Evolutionary conservation across 768 basidiomycete genomes (phyloP).

Genomic region (Cantharellus anzutake): DNA sequence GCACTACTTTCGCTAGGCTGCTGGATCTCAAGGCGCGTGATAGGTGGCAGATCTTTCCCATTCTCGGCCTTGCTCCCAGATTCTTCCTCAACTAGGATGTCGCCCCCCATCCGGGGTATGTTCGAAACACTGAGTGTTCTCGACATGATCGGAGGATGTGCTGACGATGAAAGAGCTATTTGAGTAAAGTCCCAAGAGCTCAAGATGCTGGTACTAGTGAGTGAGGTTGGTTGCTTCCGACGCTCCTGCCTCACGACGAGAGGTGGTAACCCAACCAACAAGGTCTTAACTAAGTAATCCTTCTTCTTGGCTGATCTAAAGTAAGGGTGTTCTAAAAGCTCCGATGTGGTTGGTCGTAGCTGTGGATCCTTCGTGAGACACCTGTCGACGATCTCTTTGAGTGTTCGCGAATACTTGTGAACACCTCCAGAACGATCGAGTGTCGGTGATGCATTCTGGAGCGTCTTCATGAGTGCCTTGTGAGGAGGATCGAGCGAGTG

Average conservation of each 20-base stretch:
- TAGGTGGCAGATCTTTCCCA: background rate
- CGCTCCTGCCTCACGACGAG: conserved; percentile 57
- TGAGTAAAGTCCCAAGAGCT: background rate
- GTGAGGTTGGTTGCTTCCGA: conserved; percentile 3
- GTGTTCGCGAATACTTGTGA: conserved; percentile 57
- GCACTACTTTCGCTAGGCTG: too few relatives aligned
- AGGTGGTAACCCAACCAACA: conserved; percentile 47
- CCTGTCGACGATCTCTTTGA: conserved; percentile 65
- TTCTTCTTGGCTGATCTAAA: conserved; percentile 68
- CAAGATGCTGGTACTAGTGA: background rate
- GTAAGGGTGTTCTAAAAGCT: conserved; percentile 60
- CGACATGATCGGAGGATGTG: background rate
- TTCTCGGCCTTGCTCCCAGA: background rate
- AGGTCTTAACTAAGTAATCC: conserved; percentile 52
- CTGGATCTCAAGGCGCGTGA: background rate
- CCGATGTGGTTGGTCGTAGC: conserved; percentile 50
- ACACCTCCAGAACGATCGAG: conserved; percentile 41
- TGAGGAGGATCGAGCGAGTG: conserved; percentile 56
- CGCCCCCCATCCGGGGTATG: background rate
- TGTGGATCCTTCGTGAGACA: conserved; percentile 77
- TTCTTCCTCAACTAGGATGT: background rate
- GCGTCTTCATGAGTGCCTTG: conserved; percentile 55
- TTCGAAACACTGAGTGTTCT: background rate
- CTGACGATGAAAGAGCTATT: background rate
- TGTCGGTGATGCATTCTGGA: conserved; percentile 59